Evolutionary conservation across 2,329 filamentous ascomycete species (phyloP).

Genomic region (Botrytis sinoallii): DNA sequence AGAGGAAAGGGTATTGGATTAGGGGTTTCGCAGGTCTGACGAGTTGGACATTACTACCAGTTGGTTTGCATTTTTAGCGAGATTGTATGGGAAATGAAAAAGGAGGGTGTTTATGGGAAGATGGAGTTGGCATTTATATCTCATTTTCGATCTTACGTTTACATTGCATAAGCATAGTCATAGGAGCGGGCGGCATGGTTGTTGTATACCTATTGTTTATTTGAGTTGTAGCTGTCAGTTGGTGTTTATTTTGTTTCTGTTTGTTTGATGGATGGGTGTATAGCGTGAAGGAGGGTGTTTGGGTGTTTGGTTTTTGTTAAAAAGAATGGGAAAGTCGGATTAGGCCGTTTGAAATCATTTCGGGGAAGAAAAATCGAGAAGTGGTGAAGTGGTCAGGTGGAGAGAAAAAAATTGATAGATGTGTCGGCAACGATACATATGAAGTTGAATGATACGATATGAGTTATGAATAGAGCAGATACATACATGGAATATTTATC

Average conservation of each 20-base stretch:
- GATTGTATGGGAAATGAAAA: neutral
- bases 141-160: neutral
- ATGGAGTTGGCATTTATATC: neutral
- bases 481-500: neutral
- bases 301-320: neutral
- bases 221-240: neutral
- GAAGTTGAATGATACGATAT: neutral
- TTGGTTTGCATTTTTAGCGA: neutral
- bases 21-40: slow-evolving; percentile 38
- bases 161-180: neutral
- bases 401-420: neutral
- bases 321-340: neutral
- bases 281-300: neutral
- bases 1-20: slow-evolving; percentile 70
- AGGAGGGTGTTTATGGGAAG: neutral
- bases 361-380: neutral
- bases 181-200: neutral
- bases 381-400: neutral
- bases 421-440: neutral
- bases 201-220: neutral
- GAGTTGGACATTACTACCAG: too few relatives aligned
- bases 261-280: neutral
- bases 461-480: neutral
- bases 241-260: neutral
- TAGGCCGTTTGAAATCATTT: neutral